Percentiles rank a stretch among this genome's conserved stretches.
phyloP scores from a whole-genome alignment of 306 rosid genomes.

The Biancaea sappan region DNA sequence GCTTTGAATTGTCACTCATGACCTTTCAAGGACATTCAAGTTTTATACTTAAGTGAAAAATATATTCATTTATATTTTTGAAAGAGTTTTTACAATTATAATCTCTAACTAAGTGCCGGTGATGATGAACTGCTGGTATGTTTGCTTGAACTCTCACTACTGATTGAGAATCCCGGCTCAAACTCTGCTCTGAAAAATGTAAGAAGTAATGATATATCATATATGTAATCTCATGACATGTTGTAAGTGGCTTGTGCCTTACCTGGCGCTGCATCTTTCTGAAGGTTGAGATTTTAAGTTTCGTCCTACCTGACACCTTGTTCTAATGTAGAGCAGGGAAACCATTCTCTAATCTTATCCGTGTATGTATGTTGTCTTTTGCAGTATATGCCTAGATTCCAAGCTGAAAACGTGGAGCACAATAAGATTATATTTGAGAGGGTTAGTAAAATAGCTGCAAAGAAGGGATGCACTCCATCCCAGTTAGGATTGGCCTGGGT shows the following conservation, averaged over 20 bases:
- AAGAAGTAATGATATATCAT: neutral
- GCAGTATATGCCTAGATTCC: conserved; percentile 57
- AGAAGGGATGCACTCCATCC: conserved; percentile 64
- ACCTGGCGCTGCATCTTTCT: neutral
- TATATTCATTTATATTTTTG: no score
- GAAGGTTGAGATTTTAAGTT: neutral
- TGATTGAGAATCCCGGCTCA: no score
- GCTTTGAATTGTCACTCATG: neutral
- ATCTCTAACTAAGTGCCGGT: neutral
- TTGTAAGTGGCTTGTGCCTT: neutral
- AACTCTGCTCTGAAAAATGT: neutral
- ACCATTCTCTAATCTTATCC: neutral
- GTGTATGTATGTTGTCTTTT: neutral
- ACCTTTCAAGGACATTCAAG: neutral
- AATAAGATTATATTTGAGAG: conserved; percentile 60
- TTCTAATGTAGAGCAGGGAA: neutral
- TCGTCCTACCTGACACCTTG: neutral
- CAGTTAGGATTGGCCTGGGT: conserved; percentile 71
- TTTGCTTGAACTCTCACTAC: neutral
- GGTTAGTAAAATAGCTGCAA: conserved; percentile 59
- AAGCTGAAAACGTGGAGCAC: conserved; percentile 58
- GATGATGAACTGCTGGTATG: neutral
- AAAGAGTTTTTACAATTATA: no score
- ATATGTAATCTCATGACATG: neutral
- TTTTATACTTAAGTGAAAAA: neutral